These are phyloP conservation scores for Ogataea populi-albae DNA, from an alignment of 805 yeast genomes.

Conservation along the genomic window DNA sequence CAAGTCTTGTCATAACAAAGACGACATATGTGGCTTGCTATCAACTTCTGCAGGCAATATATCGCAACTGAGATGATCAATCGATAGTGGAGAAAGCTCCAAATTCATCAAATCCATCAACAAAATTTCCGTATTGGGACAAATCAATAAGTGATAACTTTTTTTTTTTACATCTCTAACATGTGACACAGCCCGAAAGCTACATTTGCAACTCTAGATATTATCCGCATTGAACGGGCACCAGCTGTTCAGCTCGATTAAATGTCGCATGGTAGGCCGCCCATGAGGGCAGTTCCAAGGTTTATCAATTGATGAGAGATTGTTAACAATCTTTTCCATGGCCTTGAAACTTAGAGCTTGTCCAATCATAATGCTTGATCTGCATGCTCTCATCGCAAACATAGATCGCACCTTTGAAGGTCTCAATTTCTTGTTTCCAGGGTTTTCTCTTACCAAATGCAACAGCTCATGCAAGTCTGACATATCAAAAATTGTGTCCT, in stretches of 20 bases:
- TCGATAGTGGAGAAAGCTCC: no score
- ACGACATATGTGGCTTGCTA: no score
- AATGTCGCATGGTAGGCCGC: conserved; percentile 92
- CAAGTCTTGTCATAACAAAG: no score
- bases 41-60: no score
- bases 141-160: neutral
- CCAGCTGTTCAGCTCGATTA: conserved; percentile 58
- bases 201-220: conserved; percentile 3
- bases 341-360: conserved; percentile 52
- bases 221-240: conserved; percentile 44
- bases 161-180: neutral
- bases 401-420: conserved; percentile 79
- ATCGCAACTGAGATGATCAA: no score
- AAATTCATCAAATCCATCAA: neutral
- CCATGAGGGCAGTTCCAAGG: conserved; percentile 99
- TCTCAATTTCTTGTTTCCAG: conserved; percentile 42
- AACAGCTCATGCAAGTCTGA: conserved; percentile 77
- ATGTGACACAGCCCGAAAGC: neutral
- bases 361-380: conserved; percentile 94
- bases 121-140: conserved; percentile 2
- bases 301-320: conserved; percentile 70
- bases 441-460: conserved; percentile 57
- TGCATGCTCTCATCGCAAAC: conserved; percentile 94
- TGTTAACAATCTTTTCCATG: conserved; percentile 67
- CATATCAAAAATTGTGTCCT: conserved; percentile 61